Conservation (phyloP, 2,329 filamentous ascomycete genomes). For the Furcasterigmium furcatum region DNA sequence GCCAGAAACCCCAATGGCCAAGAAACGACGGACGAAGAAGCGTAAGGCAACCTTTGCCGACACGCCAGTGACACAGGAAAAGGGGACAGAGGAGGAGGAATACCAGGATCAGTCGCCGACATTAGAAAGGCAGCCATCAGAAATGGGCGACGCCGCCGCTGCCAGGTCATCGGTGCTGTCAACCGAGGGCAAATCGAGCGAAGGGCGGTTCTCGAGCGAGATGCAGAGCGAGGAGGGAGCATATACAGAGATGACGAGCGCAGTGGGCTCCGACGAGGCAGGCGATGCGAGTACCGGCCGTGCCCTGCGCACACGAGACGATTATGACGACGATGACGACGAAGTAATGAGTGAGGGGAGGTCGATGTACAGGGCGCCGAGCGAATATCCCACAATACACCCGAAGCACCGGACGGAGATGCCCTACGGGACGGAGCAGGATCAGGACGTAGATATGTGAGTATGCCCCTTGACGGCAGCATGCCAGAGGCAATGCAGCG, state of each 20-base stretch:
- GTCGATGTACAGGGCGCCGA: conserved; percentile 37
- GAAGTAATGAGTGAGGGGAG: conserved; percentile 32
- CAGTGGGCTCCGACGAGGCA: conserved; percentile 28
- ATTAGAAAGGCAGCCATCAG: background rate
- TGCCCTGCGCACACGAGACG: conserved; percentile 4
- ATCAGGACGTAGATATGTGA: conserved; percentile 35
- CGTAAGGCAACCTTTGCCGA: conserved; percentile 10
- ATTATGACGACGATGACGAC: conserved; percentile 17
- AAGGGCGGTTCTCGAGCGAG: conserved; percentile 25
- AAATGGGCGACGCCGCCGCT: conserved; percentile 7
- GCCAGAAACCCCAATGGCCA: conserved; percentile 24
- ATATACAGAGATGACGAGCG: conserved; percentile 33
- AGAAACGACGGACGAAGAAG: conserved; percentile 24
- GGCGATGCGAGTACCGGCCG: conserved; percentile 6
- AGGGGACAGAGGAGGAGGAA: background rate
- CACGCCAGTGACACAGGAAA: background rate
- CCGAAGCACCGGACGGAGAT: conserved; percentile 29
- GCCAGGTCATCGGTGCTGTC: conserved; percentile 17
- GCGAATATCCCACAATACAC: conserved; percentile 33
- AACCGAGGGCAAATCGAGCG: conserved; percentile 29
- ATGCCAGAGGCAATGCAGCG: conserved; percentile 1
- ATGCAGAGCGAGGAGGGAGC: conserved; percentile 24
- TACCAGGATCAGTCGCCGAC: background rate
- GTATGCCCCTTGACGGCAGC: background rate
- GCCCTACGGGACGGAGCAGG: conserved; percentile 26